Conservation (phyloP, 1,139 yeast species). For the Kurtzmaniella natalensis region DNA sequence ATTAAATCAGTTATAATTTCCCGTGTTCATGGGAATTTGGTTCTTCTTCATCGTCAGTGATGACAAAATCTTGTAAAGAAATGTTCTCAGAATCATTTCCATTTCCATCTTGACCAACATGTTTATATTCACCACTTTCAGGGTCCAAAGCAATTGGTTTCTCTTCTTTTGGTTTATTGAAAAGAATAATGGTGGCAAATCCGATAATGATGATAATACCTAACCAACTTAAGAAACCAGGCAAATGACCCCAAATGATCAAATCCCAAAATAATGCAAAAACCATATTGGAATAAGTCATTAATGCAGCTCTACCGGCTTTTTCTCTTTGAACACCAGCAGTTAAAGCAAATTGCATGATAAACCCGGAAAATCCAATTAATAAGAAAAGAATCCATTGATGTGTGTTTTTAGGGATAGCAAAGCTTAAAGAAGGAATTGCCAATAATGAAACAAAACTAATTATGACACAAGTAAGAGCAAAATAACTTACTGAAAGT, state of each 20-base stretch:
- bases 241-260: constrained; percentile 66
- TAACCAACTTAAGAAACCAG: constrained; percentile 60
- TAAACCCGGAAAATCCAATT: constrained; percentile 75
- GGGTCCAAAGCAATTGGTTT: constrained; percentile 11
- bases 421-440: constrained; percentile 58
- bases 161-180: constrained; percentile 38
- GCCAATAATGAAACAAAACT: constrained; percentile 51
- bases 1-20: too few species aligned
- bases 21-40: too few species aligned
- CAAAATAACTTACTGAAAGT: constrained; percentile 72
- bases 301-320: constrained; percentile 74
- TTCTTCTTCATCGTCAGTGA: constrained; percentile 21
- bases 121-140: constrained; percentile 9
- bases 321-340: constrained; percentile 80
- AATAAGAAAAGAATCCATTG: constrained; percentile 64
- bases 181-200: constrained; percentile 59
- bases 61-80: constrained; percentile 22
- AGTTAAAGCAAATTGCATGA: constrained; percentile 74
- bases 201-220: constrained; percentile 69
- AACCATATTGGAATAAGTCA: constrained; percentile 70
- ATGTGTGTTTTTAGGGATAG: constrained; percentile 49
- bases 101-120: constrained; percentile 8
- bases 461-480: constrained; percentile 54
- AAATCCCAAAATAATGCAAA: constrained; percentile 81
- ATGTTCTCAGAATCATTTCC: constrained; percentile 12